Base-by-base conservation (phyloP, 768 basidiomycete genomes). In the Boletellus sp. region DNA sequence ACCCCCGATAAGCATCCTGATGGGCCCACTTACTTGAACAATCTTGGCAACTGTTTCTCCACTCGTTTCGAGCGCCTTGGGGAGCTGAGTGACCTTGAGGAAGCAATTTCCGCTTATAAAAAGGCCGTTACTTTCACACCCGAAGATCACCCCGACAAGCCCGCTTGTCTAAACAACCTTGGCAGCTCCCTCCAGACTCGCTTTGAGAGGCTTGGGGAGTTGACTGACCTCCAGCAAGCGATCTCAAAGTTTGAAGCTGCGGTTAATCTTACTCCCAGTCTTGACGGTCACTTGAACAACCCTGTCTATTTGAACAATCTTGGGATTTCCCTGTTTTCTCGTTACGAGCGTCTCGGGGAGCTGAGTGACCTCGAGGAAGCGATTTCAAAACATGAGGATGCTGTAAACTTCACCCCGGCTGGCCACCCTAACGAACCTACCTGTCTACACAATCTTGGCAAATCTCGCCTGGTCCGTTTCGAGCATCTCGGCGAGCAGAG, bases 321-420 rank as follows among this genome's bases (percentile, higher is more conserved):
- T 6, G 20, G 40, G 8, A 24, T 2, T n/a, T 41, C 13, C 34
- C 15, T 48, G 13, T 13, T 35, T 16, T 22, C 7, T 39, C 37
- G 46, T 19, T 47, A 32, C 15, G 4, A n/a, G 20, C 37, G 10
- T 13, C 28, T 46, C 11, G 45, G 45, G 24, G 6, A 37, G 17
- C 35, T 37, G 17, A 11, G 6, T 19, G 45, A 50, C 42, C 49
- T 51, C 12, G 38, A 51, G n/a, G 17, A 41, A 45, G 50, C 50
- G 6, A 46, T 51, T 3, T 31, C 26, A 26, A 37, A 11, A n/a
- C 11, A 10, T 8, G 19, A 12, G 24, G 50, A 51, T 1, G 28
- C 43, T 26, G n/a, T 35, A 4, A 10, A 19, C 12, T n/a, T 26
- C 13, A 24, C 17, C 4, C 20, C 42, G 16, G 6, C 17, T 33